phyloP scores from a whole-genome alignment of 768 basidiomycete species.

The Boletellus emodensis region DNA sequence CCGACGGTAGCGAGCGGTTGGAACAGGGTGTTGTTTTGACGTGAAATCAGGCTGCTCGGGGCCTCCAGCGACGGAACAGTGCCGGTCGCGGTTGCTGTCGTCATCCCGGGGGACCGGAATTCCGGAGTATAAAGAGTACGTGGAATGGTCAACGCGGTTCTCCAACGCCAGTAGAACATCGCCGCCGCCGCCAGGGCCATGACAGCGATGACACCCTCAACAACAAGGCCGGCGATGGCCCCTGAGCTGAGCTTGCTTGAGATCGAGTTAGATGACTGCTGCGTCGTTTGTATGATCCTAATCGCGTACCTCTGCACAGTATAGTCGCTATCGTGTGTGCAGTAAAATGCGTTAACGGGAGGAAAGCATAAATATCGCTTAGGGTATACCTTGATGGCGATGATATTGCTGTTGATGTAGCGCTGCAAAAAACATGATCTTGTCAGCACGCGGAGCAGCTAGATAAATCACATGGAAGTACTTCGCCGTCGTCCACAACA shows the following conservation, averaged over 20 bases:
- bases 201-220: slow-evolving; percentile 12
- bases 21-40: not conserved
- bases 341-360: not conserved
- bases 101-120: slow-evolving; percentile 1
- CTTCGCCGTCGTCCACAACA: slow-evolving; percentile 18
- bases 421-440: not conserved
- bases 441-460: not conserved
- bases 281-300: not conserved
- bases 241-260: slow-evolving; percentile 19
- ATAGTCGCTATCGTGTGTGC: not conserved
- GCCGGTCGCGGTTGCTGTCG: slow-evolving; percentile 3
- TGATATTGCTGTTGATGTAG: not conserved
- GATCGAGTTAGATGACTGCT: not conserved
- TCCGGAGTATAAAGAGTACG: slow-evolving; percentile 1
- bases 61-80: slow-evolving; percentile 7
- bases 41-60: not conserved
- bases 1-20: not conserved
- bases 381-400: slow-evolving; percentile 5
- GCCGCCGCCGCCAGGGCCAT: slow-evolving; percentile 12
- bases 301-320: slow-evolving; percentile 14
- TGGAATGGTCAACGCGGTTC: slow-evolving; percentile 1
- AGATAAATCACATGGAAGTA: not conserved
- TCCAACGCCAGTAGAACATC: slow-evolving; percentile 26
- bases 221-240: slow-evolving; percentile 20
- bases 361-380: not conserved